phyloP scores from a whole-genome alignment of 1,139 yeast genomes.

The Hansenula sp. region DNA sequence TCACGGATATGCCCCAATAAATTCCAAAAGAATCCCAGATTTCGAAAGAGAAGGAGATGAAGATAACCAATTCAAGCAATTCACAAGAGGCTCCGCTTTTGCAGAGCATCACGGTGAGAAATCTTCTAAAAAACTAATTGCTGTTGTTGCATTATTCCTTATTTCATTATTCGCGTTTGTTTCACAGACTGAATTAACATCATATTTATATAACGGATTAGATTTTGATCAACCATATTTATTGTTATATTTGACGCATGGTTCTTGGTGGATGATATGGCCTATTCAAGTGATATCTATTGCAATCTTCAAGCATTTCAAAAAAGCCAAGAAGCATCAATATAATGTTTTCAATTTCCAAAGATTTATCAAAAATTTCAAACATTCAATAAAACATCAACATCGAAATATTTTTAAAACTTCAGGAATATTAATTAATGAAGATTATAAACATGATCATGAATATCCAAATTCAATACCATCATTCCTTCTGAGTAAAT shows the following conservation, averaged over 20 bases:
- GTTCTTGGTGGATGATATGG: slow-evolving; percentile 76
- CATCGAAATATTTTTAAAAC: slow-evolving; percentile 37
- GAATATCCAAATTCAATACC: slow-evolving; percentile 35
- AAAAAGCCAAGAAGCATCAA: slow-evolving; percentile 24
- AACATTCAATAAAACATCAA: slow-evolving; percentile 32
- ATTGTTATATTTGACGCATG: slow-evolving; percentile 67
- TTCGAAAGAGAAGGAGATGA: neutral
- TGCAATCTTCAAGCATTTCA: slow-evolving; percentile 40
- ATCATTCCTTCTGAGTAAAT: slow-evolving; percentile 38
- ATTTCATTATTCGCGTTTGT: slow-evolving; percentile 66
- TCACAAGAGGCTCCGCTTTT: too few relatives aligned
- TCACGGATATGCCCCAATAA: neutral
- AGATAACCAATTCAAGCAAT: neutral
- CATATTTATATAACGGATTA: slow-evolving; percentile 55
- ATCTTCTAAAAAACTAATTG: slow-evolving; percentile 36
- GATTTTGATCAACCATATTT: slow-evolving; percentile 70
- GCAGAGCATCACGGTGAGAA: slow-evolving; percentile 6
- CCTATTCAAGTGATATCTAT: slow-evolving; percentile 60
- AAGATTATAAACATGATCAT: slow-evolving; percentile 23
- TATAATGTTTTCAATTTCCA: slow-evolving; percentile 23
- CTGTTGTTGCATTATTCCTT: slow-evolving; percentile 55
- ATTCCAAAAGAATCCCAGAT: neutral
- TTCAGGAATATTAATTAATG: slow-evolving; percentile 26
- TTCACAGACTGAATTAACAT: slow-evolving; percentile 75
- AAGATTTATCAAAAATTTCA: slow-evolving; percentile 23